phyloP scores from a whole-genome alignment of 2,329 filamentous ascomycete genomes.

The Aspergillus awamori region DNA sequence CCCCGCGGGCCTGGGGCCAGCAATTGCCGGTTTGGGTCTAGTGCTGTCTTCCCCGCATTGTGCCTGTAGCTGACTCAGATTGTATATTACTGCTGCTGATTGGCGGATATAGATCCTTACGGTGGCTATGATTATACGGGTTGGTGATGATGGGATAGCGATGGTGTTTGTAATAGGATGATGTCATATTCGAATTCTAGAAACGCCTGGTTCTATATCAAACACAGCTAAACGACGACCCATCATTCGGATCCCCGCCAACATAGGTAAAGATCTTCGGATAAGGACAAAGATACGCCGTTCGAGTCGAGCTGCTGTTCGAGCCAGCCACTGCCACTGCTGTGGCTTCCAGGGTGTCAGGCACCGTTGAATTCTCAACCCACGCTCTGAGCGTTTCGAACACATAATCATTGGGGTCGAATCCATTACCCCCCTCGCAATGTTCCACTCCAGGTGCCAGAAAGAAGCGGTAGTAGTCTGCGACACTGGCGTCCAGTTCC shows the following conservation, averaged over 20 bases:
- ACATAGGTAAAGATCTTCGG: neutral
- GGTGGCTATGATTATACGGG: neutral
- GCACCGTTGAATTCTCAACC: neutral
- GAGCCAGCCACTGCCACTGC: neutral
- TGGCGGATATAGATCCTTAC: neutral
- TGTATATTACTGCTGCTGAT: no score
- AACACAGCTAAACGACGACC: neutral
- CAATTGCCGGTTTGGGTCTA: neutral
- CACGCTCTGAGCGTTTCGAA: neutral
- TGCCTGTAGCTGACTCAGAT: no score
- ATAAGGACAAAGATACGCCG: neutral
- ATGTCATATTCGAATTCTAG: no score
- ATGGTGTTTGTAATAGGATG: no score
- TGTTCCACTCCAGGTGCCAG: conserved; percentile 44
- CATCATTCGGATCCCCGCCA: neutral
- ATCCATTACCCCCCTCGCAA: conserved; percentile 35
- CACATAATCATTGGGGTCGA: conserved; percentile 13
- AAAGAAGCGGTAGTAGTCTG: conserved; percentile 44
- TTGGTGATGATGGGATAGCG: no score
- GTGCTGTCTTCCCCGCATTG: neutral
- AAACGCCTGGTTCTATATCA: neutral
- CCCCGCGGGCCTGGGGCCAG: neutral
- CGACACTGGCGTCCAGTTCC: conserved; percentile 26
- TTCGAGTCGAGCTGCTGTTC: neutral
- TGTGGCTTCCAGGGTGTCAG: neutral